phyloP scores from a whole-genome alignment of 345 rosid genomes.

The Atalantia buxifolia region DNA sequence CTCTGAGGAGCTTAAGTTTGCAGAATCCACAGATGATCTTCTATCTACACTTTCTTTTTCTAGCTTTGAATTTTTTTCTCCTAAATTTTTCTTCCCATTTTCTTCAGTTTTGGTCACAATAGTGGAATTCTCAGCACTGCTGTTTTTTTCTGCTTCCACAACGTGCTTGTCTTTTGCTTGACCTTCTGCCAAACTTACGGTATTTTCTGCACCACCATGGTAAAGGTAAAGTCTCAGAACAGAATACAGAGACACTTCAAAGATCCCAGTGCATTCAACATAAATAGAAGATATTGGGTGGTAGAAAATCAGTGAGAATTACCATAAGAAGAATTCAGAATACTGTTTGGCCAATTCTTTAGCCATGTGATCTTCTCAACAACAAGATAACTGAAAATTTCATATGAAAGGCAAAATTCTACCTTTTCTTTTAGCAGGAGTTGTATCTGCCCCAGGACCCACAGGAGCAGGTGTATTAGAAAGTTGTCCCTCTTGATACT shows the following conservation, averaged over 20 bases:
- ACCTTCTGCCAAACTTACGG: slow-evolving; percentile 4
- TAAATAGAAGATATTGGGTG: neutral
- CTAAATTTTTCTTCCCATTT: slow-evolving; percentile 8
- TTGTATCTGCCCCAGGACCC: slow-evolving; percentile 1
- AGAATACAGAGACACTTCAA: neutral
- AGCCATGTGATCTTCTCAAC: neutral
- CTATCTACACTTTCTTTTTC: slow-evolving; percentile 9
- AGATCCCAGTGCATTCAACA: neutral
- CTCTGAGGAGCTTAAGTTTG: slow-evolving; percentile 13
- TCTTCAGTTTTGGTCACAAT: slow-evolving; percentile 10
- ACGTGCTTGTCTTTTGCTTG: slow-evolving; percentile 13
- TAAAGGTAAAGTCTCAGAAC: neutral
- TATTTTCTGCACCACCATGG: slow-evolving; percentile 9
- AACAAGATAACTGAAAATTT: neutral
- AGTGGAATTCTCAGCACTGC: slow-evolving; percentile 12
- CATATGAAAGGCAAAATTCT: neutral
- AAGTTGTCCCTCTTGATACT: slow-evolving; percentile 5
- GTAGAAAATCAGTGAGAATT: neutral
- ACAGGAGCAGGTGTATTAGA: slow-evolving; percentile 5
- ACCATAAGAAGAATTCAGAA: neutral
- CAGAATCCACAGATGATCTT: neutral
- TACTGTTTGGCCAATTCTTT: neutral
- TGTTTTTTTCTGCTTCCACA: slow-evolving; percentile 15
- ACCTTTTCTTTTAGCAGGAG: slow-evolving; percentile 20
- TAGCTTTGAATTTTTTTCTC: slow-evolving; percentile 17